Evolutionary conservation across 495 filamentous ascomycete species (phyloP), one percentile per base, ranked within the genome.

Genomic region (Neurospora sp.): DNA sequence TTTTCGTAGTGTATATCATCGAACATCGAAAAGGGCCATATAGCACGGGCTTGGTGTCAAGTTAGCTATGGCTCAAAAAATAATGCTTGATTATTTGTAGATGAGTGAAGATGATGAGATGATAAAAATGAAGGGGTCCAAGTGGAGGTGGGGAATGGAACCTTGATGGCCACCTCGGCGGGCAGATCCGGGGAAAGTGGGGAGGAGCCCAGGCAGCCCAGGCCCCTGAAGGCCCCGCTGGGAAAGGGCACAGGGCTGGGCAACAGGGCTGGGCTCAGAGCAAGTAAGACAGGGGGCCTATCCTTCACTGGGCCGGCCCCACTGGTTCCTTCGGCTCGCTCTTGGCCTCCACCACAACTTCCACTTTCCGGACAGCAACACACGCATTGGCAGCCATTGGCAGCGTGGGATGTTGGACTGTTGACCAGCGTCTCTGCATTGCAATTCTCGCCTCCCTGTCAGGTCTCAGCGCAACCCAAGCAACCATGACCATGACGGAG

Each of bases 401-500:
- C 12, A 59, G 48, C 48, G 48, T 27, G 48, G 53, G 53, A 65
- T 65, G 27, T 35, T 35, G 53, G 14, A 65, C 27, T 37, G 53
- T 65, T 27, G 53, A 65, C 53, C 27, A 35, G 46, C 46, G 46
- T 53, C 46, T 53, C 20, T 53, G 46, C 48, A 59, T 59, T 20
- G 48, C 48, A 27, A 10, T 53, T 53, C 42, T 53, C 46, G 20
- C 46, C 20, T 31, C 27, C 27, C 27, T 27, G 46, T 53, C 53
- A 27, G 53, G 53, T 61, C 14, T 65, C 53, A 65, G 53, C 53
- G 53, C 53, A 65, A 65, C 14, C 53, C 53, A 31, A 61, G 20
- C 53, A 16, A 61, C 53, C 53, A 16, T 59, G 31, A 73, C 39
- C 39, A 70, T 53, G 71, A 73, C 71, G 48, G 69, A 73, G 71